A percentile compares a stretch with the other conserved stretches of the same genome.
Conservation (phyloP, 768 basidiomycete genomes). For the Boletus rufocinnamomeus region DNA sequence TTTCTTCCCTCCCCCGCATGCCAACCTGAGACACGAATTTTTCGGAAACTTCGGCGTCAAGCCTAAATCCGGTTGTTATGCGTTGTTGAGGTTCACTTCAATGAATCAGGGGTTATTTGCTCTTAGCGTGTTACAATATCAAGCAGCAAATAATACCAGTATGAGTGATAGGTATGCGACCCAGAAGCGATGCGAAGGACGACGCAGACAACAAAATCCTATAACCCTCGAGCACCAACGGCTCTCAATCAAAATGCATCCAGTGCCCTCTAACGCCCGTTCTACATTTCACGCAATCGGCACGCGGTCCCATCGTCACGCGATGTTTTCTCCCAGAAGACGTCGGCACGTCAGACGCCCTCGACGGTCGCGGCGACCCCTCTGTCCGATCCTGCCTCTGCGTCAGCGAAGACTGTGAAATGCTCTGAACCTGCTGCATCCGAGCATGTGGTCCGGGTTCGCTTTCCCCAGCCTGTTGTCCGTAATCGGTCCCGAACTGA, state of each 20-base stretch:
- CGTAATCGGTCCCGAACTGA: conserved; percentile 7
- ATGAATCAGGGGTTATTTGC: conserved; percentile 7
- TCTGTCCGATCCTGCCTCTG: conserved; percentile 18
- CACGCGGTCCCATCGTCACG: conserved; percentile 71
- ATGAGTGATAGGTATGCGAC: conserved; percentile 5
- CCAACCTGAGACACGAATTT: conserved; percentile 14
- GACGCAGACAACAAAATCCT: not conserved
- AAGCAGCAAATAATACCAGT: not conserved
- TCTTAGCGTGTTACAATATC: too few species aligned
- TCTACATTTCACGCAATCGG: conserved; percentile 67
- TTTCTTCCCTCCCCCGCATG: not conserved
- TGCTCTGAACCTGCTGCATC: conserved; percentile 6
- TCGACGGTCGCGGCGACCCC: conserved; percentile 20
- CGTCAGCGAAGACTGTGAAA: conserved; percentile 3
- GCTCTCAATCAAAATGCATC: conserved; percentile 59
- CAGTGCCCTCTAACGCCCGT: conserved; percentile 70
- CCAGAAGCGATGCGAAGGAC: not conserved
- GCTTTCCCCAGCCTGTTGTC: conserved; percentile 1
- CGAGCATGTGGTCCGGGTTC: conserved; percentile 1
- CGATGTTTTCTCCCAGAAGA: conserved; percentile 42
- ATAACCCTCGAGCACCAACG: not conserved
- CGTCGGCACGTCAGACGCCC: conserved; percentile 14
- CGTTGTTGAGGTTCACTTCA: conserved; percentile 17
- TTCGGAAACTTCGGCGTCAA: not conserved
- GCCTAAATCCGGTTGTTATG: conserved; percentile 27